Conservation (phyloP, 2,329 filamentous ascomycete species). For the Rhinocladiella mackenziei region DNA sequence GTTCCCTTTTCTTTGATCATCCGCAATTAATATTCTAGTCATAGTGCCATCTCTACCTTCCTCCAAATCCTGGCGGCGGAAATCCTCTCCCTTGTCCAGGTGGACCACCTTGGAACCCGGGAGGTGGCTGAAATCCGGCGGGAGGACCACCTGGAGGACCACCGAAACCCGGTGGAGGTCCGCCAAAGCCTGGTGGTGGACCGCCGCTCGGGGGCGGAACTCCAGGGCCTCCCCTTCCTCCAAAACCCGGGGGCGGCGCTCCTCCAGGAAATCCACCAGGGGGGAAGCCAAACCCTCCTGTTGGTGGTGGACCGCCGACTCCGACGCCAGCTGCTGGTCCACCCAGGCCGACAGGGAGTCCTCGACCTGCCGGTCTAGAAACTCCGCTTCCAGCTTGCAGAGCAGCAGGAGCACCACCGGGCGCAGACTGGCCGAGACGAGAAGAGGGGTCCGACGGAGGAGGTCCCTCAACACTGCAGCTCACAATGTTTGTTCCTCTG, state of each 20-base stretch:
- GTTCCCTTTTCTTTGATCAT: neutral
- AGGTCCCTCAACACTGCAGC: conserved; percentile 89
- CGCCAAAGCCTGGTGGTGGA: conserved; percentile 47
- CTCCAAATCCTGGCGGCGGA: conserved; percentile 50
- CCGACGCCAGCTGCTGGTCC: conserved; percentile 79
- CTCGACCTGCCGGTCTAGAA: conserved; percentile 83
- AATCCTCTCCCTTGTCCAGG: conserved; percentile 52
- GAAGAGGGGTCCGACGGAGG: conserved; percentile 90
- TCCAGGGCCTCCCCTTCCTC: conserved; percentile 47
- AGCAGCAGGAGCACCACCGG: conserved; percentile 58
- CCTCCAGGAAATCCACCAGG: conserved; percentile 53
- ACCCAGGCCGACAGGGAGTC: conserved; percentile 74
- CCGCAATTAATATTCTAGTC: neutral
- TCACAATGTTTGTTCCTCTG: conserved; percentile 90
- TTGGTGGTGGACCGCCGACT: conserved; percentile 65
- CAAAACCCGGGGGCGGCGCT: conserved; percentile 49
- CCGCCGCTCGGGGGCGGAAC: conserved; percentile 32
- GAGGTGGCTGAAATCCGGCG: conserved; percentile 55
- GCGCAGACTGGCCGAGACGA: conserved; percentile 72
- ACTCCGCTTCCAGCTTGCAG: conserved; percentile 83
- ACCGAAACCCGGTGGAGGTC: conserved; percentile 39
- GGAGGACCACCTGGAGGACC: conserved; percentile 28
- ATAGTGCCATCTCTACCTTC: conserved; percentile 19
- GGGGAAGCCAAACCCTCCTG: conserved; percentile 49
- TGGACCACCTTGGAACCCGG: conserved; percentile 68